Base-by-base conservation (phyloP, 176 grass and related monocot species). In the Zoysia pacifica region DNA sequence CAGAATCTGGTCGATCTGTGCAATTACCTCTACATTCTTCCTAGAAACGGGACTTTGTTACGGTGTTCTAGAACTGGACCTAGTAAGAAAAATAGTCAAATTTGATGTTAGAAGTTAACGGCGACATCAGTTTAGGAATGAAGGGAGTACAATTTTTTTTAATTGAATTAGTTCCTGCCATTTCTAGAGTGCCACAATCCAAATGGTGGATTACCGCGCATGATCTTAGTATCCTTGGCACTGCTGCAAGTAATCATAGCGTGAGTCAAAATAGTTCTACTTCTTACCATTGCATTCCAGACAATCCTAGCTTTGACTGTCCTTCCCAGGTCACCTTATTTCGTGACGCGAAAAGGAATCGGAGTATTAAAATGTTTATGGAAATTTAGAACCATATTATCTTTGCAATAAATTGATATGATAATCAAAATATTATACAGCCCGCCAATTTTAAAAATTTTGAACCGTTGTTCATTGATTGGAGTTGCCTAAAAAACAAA, bases 261-360 rank as follows among this genome's bases (percentile, higher is more conserved):
- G 13, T 16, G 7, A 11, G 50, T 79, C 11, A 60, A 60, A 37
- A 59, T 14, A 51, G 45, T 28, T 28, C 28, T 28, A 28, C 28
- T 68, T 82, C 45, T 18, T 55, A 2, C 11, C 28, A 48, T 62
- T 39, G 4, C 9, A 63, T 74, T 28, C 19, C 47, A 64, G 53
- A 75, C 38, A 55, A 48, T 63, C 20, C 46, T 69, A 75, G 10
- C 28, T 87, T 82, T 82, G 62, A 65, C 39, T 40, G 36, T 39
- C 62, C 62, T 40, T 65, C 37, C 11, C 40, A 65, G 1, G 11
- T 1, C 37, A 40, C 36, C 36, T 12, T 69, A 38, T 49, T 62
- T 67, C 5, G 45, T 46, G 15, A 40, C 10, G 16, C n/a, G 79
- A 11, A 73, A 46, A 46, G 36, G 5, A 39, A 53, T 54, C 53